These are phyloP conservation scores for Tillandsia leiboldiana DNA, from an alignment of 176 grass and related monocot species.

Conservation along the genomic window DNA sequence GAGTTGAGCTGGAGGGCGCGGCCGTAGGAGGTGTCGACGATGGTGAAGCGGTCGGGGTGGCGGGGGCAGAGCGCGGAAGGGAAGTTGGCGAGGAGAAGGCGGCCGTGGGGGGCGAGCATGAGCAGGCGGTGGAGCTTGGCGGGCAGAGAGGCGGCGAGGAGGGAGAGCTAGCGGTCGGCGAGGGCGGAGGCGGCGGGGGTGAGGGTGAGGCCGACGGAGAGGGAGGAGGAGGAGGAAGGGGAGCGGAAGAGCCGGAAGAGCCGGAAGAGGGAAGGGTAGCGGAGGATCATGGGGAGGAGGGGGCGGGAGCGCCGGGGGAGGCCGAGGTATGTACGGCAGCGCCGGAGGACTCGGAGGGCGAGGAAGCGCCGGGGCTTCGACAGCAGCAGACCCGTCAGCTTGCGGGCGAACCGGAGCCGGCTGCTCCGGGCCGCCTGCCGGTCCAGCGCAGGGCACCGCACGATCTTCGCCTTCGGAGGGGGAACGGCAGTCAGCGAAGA, in stretches of 20 bases:
- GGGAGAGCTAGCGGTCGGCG: slow-evolving; percentile 17
- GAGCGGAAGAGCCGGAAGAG: too few relatives aligned
- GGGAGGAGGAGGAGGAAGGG: slow-evolving; percentile 25
- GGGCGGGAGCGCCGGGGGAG: slow-evolving; percentile 31
- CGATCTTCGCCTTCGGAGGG: slow-evolving; percentile 33
- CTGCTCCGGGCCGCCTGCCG: slow-evolving; percentile 45
- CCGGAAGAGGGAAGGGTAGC: slow-evolving; percentile 58
- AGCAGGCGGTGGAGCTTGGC: slow-evolving; percentile 48
- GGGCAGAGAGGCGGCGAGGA: slow-evolving; percentile 22
- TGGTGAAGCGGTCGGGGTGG: slow-evolving; percentile 36
- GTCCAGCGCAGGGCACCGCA: slow-evolving; percentile 51
- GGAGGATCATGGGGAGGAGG: slow-evolving; percentile 48
- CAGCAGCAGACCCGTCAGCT: slow-evolving; percentile 63
- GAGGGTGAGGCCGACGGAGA: slow-evolving; percentile 50
- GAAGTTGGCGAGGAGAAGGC: slow-evolving; percentile 46
- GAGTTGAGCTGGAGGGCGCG: slow-evolving; percentile 36
- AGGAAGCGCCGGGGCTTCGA: slow-evolving; percentile 67
- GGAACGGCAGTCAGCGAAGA: background rate
- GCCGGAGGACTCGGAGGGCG: slow-evolving; percentile 53
- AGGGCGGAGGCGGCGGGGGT: slow-evolving; percentile 42
- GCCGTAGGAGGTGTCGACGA: slow-evolving; percentile 44
- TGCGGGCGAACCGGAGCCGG: slow-evolving; percentile 62
- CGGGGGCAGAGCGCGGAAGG: slow-evolving; percentile 40
- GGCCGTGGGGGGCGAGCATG: slow-evolving; percentile 30
- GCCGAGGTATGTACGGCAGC: slow-evolving; percentile 50